Evolutionary conservation across 2,329 filamentous ascomycete genomes (phyloP), one percentile per base, ranked within the genome.

Genomic region (Cordyceps cateniannulata): DNA sequence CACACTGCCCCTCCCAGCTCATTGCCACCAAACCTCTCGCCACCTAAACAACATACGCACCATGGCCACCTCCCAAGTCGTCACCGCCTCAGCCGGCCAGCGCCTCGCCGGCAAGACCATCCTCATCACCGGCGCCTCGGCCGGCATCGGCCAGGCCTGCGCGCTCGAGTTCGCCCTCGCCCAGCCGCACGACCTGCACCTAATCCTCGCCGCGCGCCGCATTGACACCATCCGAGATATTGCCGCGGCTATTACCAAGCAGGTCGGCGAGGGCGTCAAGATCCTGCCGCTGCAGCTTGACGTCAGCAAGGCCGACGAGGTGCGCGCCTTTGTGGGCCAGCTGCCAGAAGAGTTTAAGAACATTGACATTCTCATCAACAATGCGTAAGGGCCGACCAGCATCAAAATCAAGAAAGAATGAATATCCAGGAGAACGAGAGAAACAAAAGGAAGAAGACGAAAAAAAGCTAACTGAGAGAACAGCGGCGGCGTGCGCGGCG

Each of bases 141-240:
- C 91, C 22, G 95, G 95, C 64, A 98, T 99, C 74, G 95, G 95
- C 25, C 85, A 83, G 60, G 85, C 83, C 67, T 88, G 84, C 20
- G 95, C 93, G n/a, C 79, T 95, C 65, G 95, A 98, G 75, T 99
- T 98, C 71, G 95, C 95, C 27, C 86, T 91, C 61, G 93, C 93
- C 2, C 84, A 89, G 24, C 91, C 91, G 8, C 82, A 86, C 60
- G 83, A 89, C 22, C 81, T 98, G 66, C 91, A 89, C 72, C 81
- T 99, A 55, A 86, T 98, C 67, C 76, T 98, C 62, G 95, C 95
- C 7, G 95, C 95, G n/a, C 85, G 95, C 29, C 85, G 95, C 53
- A 76, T 92, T 67, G 93, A 97, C 68, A 80, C 82, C 0, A 79
- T 99, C 65, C 85, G 89, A 68, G 77, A 93, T 75, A 73, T 98